These are phyloP conservation scores for Salvia rosmarinus DNA, from an alignment of 257 asterid genomes.

Conservation along the genomic window DNA sequence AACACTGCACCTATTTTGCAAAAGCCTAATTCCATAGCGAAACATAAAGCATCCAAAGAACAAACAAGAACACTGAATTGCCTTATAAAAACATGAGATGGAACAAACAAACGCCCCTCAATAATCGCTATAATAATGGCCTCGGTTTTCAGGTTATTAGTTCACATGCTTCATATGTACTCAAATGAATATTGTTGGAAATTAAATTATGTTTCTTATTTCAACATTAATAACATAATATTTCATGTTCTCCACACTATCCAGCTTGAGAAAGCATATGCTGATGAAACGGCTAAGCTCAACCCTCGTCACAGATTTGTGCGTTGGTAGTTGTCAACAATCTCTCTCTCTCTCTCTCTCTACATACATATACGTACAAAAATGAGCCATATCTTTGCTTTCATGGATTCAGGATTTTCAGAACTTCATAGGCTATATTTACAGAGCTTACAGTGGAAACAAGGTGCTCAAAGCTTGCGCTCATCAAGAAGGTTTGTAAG, in stretches of 20 bases:
- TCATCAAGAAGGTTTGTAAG: neutral
- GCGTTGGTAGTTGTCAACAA: constrained; percentile 84
- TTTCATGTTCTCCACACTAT: neutral
- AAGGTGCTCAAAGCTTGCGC: constrained; percentile 59
- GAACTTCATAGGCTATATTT: constrained; percentile 64
- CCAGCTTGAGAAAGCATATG: constrained; percentile 75
- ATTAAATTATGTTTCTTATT: too few species aligned
- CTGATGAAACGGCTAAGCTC: constrained; percentile 69
- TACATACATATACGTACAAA: neutral
- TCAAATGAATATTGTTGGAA: too few species aligned
- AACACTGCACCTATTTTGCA: too few species aligned
- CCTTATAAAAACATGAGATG: too few species aligned
- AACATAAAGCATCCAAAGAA: too few species aligned
- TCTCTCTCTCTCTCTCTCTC: constrained; percentile 21
- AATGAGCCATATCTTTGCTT: neutral
- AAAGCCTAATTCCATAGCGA: too few species aligned
- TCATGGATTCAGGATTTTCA: constrained; percentile 63
- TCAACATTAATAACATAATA: neutral
- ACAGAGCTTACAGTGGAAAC: constrained; percentile 68
- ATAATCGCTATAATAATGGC: constrained; percentile 62
- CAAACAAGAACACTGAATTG: too few species aligned
- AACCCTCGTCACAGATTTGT: constrained; percentile 75
- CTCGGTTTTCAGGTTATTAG: constrained; percentile 57
- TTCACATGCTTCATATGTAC: too few species aligned
- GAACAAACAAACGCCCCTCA: constrained; percentile 41